Conservation (phyloP, 352 stramenopile species). For the Globisporangium mamillatum region DNA sequence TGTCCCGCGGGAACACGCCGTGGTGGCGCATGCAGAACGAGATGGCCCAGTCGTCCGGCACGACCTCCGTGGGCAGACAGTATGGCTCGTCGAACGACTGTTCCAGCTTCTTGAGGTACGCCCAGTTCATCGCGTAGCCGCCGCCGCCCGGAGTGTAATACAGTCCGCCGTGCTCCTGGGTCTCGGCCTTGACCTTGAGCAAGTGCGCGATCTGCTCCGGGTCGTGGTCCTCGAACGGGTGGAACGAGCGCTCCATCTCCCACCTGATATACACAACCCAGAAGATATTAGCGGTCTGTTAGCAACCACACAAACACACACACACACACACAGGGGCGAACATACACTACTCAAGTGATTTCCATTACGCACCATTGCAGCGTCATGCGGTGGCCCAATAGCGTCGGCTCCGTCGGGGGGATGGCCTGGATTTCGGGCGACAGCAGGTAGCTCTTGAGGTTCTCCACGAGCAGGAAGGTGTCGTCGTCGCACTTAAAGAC, state of each 20-base stretch:
- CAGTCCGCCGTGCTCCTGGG: constrained; percentile 50
- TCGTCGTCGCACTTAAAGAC: constrained; percentile 89
- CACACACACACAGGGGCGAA: too few species aligned
- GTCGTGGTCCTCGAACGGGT: constrained; percentile 66
- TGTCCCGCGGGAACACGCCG: constrained; percentile 64
- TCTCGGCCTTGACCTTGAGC: constrained; percentile 47
- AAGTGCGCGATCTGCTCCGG: constrained; percentile 53
- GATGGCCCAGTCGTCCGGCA: constrained; percentile 85
- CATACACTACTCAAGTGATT: not conserved
- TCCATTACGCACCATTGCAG: constrained; percentile 56
- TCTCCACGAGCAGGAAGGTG: constrained; percentile 85
- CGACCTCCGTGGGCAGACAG: constrained; percentile 65
- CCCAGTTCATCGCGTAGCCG: constrained; percentile 84
- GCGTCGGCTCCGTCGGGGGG: constrained; percentile 31
- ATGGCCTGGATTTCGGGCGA: constrained; percentile 42
- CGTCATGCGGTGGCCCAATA: constrained; percentile 86
- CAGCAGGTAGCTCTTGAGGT: constrained; percentile 72
- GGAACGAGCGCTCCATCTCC: constrained; percentile 71
- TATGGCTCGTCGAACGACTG: constrained; percentile 66
- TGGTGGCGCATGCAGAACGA: constrained; percentile 85
- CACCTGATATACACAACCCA: constrained; percentile 25
- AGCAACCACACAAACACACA: not conserved
- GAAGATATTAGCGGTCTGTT: not conserved
- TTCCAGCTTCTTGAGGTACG: constrained; percentile 70
- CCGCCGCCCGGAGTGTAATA: constrained; percentile 80